Percentiles rank a stretch among this genome's conserved stretches.
phyloP scores from a whole-genome alignment of 352 stramenopile genomes.

The Pythium monospermum region DNA sequence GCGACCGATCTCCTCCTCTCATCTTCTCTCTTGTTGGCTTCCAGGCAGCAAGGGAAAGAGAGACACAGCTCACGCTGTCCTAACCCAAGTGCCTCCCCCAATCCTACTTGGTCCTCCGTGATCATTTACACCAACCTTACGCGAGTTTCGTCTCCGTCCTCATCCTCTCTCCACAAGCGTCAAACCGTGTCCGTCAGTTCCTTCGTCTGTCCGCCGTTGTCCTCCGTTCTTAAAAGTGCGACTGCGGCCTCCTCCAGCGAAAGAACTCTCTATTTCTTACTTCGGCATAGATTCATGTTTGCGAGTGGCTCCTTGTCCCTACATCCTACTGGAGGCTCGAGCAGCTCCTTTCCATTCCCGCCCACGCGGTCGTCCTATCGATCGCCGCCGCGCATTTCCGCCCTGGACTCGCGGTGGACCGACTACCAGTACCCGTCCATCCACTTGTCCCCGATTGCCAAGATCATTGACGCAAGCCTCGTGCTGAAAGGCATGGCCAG shows the following conservation, averaged over 20 bases:
- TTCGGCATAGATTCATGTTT: conserved; percentile 26
- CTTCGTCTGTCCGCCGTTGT: no score
- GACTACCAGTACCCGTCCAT: conserved; percentile 28
- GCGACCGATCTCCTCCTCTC: conserved; percentile 26
- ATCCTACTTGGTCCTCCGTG: conserved; percentile 30
- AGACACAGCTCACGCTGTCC: conserved; percentile 23
- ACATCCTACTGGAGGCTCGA: conserved; percentile 26
- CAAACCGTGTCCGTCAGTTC: background rate
- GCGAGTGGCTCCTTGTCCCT: conserved; percentile 33
- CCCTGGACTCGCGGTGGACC: conserved; percentile 8
- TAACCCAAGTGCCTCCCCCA: conserved; percentile 8
- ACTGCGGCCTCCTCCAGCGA: background rate
- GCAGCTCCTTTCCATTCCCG: conserved; percentile 32
- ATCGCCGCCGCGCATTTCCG: conserved; percentile 22
- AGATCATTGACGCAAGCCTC: conserved; percentile 36
- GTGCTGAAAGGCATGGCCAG: conserved; percentile 37
- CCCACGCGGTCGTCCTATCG: conserved; percentile 14
- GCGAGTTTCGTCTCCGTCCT: conserved; percentile 24
- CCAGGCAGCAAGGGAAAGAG: conserved; percentile 3
- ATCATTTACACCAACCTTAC: conserved; percentile 20
- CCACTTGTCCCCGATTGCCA: conserved; percentile 30
- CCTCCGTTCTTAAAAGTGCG: no score
- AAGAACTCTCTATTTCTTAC: background rate
- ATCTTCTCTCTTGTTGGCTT: conserved; percentile 24
- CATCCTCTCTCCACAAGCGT: conserved; percentile 5